These are phyloP conservation scores for Karstenula rhodostoma DNA, from an alignment of 2,329 filamentous ascomycete genomes.

Conservation along the genomic window DNA sequence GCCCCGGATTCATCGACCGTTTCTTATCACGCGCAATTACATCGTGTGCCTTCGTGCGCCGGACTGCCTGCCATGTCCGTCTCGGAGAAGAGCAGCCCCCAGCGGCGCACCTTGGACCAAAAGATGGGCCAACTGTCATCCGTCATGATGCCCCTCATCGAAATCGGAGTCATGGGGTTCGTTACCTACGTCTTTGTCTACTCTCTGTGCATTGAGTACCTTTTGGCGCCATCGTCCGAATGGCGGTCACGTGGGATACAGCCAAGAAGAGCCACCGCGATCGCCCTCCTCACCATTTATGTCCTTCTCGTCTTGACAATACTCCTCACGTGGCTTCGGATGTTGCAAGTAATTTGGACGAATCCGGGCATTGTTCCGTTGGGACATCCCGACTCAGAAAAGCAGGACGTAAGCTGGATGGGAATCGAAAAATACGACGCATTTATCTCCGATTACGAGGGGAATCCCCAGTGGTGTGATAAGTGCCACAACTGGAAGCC, in stretches of 20 bases:
- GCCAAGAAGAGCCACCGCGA: constrained; percentile 65
- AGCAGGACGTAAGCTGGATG: constrained; percentile 35
- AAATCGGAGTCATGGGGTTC: constrained; percentile 72
- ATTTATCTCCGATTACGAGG: constrained; percentile 84
- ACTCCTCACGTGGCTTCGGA: constrained; percentile 72
- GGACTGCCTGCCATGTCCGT: constrained; percentile 20
- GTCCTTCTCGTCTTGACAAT: constrained; percentile 75
- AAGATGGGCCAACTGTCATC: constrained; percentile 65
- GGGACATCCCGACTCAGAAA: constrained; percentile 49
- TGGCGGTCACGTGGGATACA: constrained; percentile 36
- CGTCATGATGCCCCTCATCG: constrained; percentile 73
- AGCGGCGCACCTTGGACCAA: constrained; percentile 36
- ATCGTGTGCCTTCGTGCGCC: neutral
- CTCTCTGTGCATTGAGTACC: constrained; percentile 69
- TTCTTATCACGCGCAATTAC: neutral
- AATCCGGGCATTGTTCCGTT: constrained; percentile 79
- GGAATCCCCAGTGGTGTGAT: constrained; percentile 83
- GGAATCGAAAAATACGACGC: constrained; percentile 81
- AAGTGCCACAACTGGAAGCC: constrained; percentile 87
- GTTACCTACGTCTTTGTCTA: constrained; percentile 75
- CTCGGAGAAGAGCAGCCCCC: constrained; percentile 34
- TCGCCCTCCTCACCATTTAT: constrained; percentile 76
- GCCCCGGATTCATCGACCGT: neutral
- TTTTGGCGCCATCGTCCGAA: constrained; percentile 61
- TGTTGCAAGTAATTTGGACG: constrained; percentile 71